Conservation (phyloP, 1,284 basidiomycete species). For the Coniferiporia sulphurascens region DNA sequence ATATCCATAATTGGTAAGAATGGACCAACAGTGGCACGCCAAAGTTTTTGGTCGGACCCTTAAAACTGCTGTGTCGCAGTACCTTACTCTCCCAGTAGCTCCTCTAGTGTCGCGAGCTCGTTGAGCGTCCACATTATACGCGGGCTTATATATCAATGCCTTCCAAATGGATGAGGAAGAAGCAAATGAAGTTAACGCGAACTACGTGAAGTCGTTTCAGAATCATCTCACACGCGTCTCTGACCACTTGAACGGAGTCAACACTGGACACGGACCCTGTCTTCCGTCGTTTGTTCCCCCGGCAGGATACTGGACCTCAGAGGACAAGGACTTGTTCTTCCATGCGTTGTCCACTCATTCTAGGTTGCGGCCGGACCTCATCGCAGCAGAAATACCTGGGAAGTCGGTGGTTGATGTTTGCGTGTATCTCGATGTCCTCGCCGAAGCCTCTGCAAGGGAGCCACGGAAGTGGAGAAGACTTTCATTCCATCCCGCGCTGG, state of each 20-base stretch:
- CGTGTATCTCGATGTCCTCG: conserved; percentile 52
- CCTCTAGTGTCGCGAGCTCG: too few relatives aligned
- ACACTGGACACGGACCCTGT: conserved; percentile 14
- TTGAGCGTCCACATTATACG: too few relatives aligned
- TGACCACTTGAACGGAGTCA: conserved; percentile 17
- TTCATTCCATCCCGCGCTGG: conserved; percentile 39
- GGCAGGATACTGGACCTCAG: conserved; percentile 53
- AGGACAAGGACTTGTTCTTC: conserved; percentile 70
- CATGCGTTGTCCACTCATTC: conserved; percentile 58
- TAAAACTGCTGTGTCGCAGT: too few relatives aligned
- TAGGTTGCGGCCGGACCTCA: conserved; percentile 66
- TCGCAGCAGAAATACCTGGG: conserved; percentile 56
- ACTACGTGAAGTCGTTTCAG: conserved; percentile 29
- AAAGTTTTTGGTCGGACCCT: too few relatives aligned
- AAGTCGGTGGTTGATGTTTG: conserved; percentile 60
- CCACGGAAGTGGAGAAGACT: conserved; percentile 15
- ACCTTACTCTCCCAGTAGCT: too few relatives aligned
- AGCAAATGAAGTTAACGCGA: neutral
- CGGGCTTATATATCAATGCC: too few relatives aligned
- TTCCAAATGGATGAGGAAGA: conserved; percentile 12
- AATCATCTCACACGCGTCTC: conserved; percentile 31
- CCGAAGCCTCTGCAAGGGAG: conserved; percentile 28
- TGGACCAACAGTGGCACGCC: too few relatives aligned
- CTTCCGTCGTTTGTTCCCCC: conserved; percentile 41
- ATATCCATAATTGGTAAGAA: too few relatives aligned